Conservation (phyloP, 108 stramenopile genomes). For the Mayamaea pseudoterrestris region DNA sequence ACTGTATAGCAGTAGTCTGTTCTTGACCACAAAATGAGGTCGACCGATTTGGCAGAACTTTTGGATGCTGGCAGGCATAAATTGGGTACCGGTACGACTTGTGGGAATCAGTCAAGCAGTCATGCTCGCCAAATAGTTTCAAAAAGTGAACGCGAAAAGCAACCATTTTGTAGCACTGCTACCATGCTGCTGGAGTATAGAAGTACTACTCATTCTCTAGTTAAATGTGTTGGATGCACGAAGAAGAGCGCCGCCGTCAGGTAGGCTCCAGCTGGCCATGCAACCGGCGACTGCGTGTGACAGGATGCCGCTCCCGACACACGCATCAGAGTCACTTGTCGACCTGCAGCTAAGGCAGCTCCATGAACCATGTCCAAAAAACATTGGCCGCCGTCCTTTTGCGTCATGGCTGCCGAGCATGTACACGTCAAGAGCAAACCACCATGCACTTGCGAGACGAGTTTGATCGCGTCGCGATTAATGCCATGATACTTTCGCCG, state of each 20-base stretch:
- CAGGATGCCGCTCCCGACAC: constrained; percentile 70
- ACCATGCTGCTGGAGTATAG: too few relatives aligned
- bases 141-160: too few relatives aligned
- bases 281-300: constrained; percentile 65
- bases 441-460: constrained; percentile 45
- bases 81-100: too few relatives aligned
- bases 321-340: constrained; percentile 48
- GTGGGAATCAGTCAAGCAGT: too few relatives aligned
- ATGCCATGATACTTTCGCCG: constrained; percentile 78
- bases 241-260: constrained; percentile 70
- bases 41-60: too few relatives aligned
- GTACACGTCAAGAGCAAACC: constrained; percentile 90
- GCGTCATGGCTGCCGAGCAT: constrained; percentile 91
- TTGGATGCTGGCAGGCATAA: too few relatives aligned
- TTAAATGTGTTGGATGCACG: constrained; percentile 38
- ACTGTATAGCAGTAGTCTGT: too few relatives aligned
- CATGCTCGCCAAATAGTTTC: too few relatives aligned
- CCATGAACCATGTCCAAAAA: constrained; percentile 64
- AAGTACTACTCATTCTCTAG: too few relatives aligned
- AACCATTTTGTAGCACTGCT: too few relatives aligned
- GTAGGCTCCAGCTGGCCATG: constrained; percentile 67
- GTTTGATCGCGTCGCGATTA: constrained; percentile 82
- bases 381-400: constrained; percentile 76
- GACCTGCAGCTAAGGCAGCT: constrained; percentile 50
- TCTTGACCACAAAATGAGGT: too few relatives aligned